Evolutionary conservation across 139 green algal species (phyloP), one percentile per base, ranked within the genome.

Genomic region (Cymbomonas tetramitiformis): DNA sequence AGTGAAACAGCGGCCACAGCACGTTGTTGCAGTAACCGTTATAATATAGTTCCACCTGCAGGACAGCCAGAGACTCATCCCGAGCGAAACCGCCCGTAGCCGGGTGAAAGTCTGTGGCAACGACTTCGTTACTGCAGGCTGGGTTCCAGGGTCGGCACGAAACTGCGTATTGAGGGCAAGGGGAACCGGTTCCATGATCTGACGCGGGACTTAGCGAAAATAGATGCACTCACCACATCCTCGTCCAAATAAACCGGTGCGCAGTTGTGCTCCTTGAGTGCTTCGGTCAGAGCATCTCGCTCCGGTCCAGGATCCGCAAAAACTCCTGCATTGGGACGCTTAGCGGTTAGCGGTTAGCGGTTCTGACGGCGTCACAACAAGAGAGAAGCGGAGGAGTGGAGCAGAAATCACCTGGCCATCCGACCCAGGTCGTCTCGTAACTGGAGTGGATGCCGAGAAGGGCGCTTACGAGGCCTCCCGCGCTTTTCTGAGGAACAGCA

Each of bases 21-120:
- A 98, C 83, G 52, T 79, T 90, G 75, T 96, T 98, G 76, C 90
- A 96, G 69, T 95, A 98, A 38, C 90, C 90, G 65, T 93, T 93
- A 69, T 93, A 93, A 66, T 88, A 93, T 18, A 77, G 46, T 19
- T 75, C 61, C 15, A 72, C 56, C 15, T 56, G n/a, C n/a, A n/a
- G n/a, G n/a, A n/a, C n/a, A 44, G 36, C 15, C 15, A 44, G 36
- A 44, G 36, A 44, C 15, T 19, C 15, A 44, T 15, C 15, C 15
- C 15, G 36, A 15, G 36, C 36, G 15, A 19, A 19, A 19, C 36
- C 15, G 36, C 15, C 36, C 15, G 15, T 19, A 44, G 36, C 15
- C 15, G 36, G 36, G 15, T 15, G 15, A 19, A 19, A 19, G 15
- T 15, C 15, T 44, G 15, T 15, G 15, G 36, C 15, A 15, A 15